phyloP scores from a whole-genome alignment of 345 rosid genomes.

The Bruguiera sexangula region DNA sequence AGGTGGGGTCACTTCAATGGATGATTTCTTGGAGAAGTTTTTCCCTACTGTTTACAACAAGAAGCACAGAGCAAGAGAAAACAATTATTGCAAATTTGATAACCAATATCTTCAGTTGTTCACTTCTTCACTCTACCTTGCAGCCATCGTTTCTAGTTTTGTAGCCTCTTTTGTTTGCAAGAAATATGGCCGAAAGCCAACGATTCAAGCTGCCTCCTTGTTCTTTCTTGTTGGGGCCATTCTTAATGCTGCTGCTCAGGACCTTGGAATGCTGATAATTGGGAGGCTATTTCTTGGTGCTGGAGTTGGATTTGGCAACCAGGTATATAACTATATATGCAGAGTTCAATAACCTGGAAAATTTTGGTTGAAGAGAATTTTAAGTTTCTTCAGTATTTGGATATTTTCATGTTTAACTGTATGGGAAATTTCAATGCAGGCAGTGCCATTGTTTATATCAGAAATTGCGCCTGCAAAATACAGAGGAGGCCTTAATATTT shows the following conservation, averaged over 20 bases:
- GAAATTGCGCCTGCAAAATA: constrained; percentile 63
- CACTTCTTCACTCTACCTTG: constrained; percentile 78
- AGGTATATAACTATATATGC: constrained; percentile 24
- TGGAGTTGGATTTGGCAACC: constrained; percentile 76
- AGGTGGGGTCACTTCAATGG: constrained; percentile 88
- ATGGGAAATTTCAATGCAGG: constrained; percentile 32
- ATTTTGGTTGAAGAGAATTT: background rate
- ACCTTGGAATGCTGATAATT: constrained; percentile 50
- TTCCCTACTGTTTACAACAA: constrained; percentile 56
- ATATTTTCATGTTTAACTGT: background rate
- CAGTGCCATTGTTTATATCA: constrained; percentile 75
- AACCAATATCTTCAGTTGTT: constrained; percentile 58
- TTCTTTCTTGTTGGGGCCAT: constrained; percentile 63
- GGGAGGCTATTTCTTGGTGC: constrained; percentile 61
- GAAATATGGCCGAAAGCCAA: constrained; percentile 46
- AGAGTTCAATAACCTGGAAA: background rate
- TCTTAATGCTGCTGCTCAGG: constrained; percentile 37
- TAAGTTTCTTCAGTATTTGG: constrained; percentile 1
- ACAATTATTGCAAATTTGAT: constrained; percentile 75
- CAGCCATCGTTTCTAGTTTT: constrained; percentile 52
- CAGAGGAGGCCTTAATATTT: constrained; percentile 65
- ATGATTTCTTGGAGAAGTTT: constrained; percentile 56
- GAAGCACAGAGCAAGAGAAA: constrained; percentile 56
- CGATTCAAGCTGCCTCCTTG: constrained; percentile 51
- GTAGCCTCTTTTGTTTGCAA: constrained; percentile 42